These are phyloP conservation scores for Globisporangium uncinulatum DNA, from an alignment of 352 stramenopile genomes.

Conservation along the genomic window DNA sequence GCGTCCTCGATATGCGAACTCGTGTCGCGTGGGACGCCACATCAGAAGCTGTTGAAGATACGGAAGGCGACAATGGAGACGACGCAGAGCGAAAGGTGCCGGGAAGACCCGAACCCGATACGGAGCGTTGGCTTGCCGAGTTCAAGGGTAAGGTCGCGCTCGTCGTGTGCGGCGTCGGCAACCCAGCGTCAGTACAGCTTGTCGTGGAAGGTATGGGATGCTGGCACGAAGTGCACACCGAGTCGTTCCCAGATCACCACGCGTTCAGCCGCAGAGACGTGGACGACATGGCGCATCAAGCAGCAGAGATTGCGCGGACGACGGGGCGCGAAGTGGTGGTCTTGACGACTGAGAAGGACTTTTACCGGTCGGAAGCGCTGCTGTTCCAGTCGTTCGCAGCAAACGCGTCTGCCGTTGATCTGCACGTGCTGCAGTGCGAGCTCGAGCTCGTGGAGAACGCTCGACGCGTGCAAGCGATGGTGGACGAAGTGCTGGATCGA, in stretches of 20 bases:
- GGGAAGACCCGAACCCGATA: not conserved
- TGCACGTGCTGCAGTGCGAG: slow-evolving; percentile 32
- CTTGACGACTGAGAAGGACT: slow-evolving; percentile 69
- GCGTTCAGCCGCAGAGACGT: slow-evolving; percentile 36
- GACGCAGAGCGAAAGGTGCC: too few species aligned
- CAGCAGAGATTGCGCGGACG: slow-evolving; percentile 1
- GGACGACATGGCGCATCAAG: slow-evolving; percentile 17
- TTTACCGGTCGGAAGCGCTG: slow-evolving; percentile 7
- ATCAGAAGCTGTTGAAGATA: not conserved
- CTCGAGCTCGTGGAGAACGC: slow-evolving; percentile 31
- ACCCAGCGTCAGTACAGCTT: slow-evolving; percentile 44
- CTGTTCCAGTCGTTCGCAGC: slow-evolving; percentile 5
- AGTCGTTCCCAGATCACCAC: slow-evolving; percentile 62
- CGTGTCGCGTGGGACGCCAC: not conserved
- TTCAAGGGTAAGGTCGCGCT: slow-evolving; percentile 23
- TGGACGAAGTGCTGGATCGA: not conserved
- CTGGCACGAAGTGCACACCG: slow-evolving; percentile 27
- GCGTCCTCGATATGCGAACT: slow-evolving; percentile 7
- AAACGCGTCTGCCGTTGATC: not conserved
- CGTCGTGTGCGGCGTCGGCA: slow-evolving; percentile 61
- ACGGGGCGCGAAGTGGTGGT: slow-evolving; percentile 24
- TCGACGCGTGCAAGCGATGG: not conserved
- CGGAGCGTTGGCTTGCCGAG: not conserved
- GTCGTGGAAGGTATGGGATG: slow-evolving; percentile 30
- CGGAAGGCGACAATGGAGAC: too few species aligned